Conservation (phyloP, 768 basidiomycete genomes). For the Mycena galericulata region DNA sequence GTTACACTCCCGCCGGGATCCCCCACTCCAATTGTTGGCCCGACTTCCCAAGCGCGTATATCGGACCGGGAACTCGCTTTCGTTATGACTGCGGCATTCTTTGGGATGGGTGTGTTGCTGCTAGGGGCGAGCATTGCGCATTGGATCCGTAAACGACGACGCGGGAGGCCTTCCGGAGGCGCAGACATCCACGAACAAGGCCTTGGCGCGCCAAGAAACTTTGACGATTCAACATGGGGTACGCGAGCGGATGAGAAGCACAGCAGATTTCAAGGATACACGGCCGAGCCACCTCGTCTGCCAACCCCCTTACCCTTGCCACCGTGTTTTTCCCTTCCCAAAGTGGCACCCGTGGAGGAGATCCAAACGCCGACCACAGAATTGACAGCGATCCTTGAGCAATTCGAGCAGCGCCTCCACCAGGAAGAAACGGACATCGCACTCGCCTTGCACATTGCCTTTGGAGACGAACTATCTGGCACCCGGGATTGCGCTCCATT, state of each 20-base stretch:
- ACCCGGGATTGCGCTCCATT: conserved; percentile 28
- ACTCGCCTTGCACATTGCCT: conserved; percentile 37
- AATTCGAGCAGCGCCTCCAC: conserved; percentile 40
- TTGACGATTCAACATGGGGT: conserved; percentile 33
- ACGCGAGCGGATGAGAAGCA: conserved; percentile 11
- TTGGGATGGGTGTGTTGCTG: conserved; percentile 26
- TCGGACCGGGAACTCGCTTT: conserved; percentile 32
- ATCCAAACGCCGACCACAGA: conserved; percentile 19
- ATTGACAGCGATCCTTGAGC: conserved; percentile 26
- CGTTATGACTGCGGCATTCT: conserved; percentile 26
- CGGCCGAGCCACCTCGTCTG: neutral
- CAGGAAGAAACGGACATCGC: conserved; percentile 46
- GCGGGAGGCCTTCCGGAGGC: conserved; percentile 5
- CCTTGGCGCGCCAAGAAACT: conserved; percentile 9
- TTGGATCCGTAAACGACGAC: conserved; percentile 19
- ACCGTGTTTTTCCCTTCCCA: conserved; percentile 7
- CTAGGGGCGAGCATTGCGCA: conserved; percentile 16
- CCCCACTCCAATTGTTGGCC: neutral
- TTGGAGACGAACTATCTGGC: conserved; percentile 18
- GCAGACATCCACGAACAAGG: conserved; percentile 22
- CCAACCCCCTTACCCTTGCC: neutral
- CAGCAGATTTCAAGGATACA: conserved; percentile 8
- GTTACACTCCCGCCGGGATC: conserved; percentile 1
- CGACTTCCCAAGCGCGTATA: conserved; percentile 1
- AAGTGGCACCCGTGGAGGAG: neutral